These are phyloP conservation scores for Tritrichomonas musculus DNA, from an alignment of 208 protist genomes.

Conservation along the genomic window DNA sequence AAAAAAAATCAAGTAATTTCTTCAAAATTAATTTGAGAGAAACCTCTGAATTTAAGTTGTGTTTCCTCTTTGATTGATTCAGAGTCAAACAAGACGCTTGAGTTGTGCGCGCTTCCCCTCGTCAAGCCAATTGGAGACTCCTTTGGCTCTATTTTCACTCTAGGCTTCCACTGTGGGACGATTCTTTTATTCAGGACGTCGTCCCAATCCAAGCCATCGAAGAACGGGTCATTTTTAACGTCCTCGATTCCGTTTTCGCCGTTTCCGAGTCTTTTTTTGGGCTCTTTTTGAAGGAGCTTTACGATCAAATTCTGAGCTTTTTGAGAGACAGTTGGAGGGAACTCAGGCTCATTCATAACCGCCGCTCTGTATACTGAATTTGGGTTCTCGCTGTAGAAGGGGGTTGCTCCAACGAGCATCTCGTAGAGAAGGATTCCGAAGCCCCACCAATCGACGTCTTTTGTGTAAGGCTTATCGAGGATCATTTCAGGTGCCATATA, in stretches of 20 bases:
- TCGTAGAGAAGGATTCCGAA: slow-evolving; percentile 63
- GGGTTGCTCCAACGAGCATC: slow-evolving; percentile 57
- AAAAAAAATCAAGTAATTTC: no score
- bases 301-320: background rate
- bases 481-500: slow-evolving; percentile 62
- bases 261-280: slow-evolving; percentile 17
- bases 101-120: no score
- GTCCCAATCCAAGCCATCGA: background rate
- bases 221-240: slow-evolving; percentile 35
- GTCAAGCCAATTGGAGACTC: no score
- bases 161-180: background rate
- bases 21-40: no score
- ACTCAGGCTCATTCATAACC: background rate
- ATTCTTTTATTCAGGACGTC: background rate
- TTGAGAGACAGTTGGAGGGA: background rate
- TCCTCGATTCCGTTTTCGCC: background rate
- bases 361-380: background rate
- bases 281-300: slow-evolving; percentile 35
- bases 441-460: slow-evolving; percentile 65
- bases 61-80: no score
- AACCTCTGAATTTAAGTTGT: no score
- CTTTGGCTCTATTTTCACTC: background rate
- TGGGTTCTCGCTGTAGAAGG: slow-evolving; percentile 14
- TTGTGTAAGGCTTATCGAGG: slow-evolving; percentile 53
- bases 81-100: no score